These are phyloP conservation scores for Casaregolazyma lundiana DNA, from an alignment of 1,139 yeast species.

Conservation along the genomic window DNA sequence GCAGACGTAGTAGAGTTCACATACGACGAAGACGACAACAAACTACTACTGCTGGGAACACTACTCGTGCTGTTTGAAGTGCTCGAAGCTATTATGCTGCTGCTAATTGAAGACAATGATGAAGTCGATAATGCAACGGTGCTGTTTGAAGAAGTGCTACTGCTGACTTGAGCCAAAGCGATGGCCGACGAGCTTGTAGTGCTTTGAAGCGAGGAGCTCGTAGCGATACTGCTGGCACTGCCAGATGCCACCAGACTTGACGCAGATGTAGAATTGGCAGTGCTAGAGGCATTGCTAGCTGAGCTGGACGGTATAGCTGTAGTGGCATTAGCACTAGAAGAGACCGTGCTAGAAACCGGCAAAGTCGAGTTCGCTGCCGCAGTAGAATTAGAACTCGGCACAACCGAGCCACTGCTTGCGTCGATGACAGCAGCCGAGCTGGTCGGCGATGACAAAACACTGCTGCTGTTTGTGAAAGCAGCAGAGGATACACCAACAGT, in stretches of 20 bases:
- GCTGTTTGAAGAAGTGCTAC: conserved; percentile 5
- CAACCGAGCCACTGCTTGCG: background rate
- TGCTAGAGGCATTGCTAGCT: conserved; percentile 6
- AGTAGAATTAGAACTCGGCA: background rate
- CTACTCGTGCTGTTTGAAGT: background rate
- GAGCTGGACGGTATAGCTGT: conserved; percentile 22
- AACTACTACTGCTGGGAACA: background rate
- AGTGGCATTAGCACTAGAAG: conserved; percentile 19
- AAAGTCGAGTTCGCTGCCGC: conserved; percentile 9
- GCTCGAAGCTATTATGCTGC: background rate
- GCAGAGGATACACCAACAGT: conserved; percentile 8
- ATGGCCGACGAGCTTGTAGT: conserved; percentile 3
- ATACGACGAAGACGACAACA: background rate
- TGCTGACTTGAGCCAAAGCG: background rate
- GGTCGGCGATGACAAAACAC: background rate
- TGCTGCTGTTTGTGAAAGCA: background rate
- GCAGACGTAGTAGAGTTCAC: background rate
- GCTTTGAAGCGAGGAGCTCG: conserved; percentile 1
- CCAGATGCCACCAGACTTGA: conserved; percentile 3
- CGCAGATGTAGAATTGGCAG: conserved; percentile 2
- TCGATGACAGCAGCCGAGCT: background rate
- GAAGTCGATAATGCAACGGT: background rate
- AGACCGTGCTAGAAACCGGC: conserved; percentile 7
- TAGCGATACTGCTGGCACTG: conserved; percentile 2
- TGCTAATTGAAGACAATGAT: background rate